Evolutionary conservation across 257 asterid species (phyloP).

Genomic region (Hygrophila difformis): DNA sequence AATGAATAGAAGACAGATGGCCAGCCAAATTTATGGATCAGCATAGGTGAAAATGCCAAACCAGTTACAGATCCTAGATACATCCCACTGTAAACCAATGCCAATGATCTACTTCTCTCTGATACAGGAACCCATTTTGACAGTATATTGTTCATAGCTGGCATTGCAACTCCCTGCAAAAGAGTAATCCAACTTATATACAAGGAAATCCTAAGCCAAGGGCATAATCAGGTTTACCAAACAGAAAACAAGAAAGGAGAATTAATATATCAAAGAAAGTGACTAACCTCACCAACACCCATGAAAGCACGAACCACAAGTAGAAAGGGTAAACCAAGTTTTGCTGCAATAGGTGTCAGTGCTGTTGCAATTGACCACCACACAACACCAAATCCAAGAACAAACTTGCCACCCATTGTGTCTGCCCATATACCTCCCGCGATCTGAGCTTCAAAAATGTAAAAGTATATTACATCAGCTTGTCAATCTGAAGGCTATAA

Average conservation of each 20-base stretch:
- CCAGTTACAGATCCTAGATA: conserved; percentile 93
- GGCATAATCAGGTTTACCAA: too few relatives aligned
- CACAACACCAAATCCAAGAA: conserved; percentile 80
- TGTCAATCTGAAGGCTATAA: background rate
- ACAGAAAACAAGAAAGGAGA: conserved; percentile 3
- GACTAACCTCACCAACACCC: conserved; percentile 90
- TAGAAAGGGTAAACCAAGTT: conserved; percentile 72
- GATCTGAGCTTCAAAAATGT: conserved; percentile 36
- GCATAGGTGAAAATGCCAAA: conserved; percentile 77
- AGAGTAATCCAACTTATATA: conserved; percentile 12
- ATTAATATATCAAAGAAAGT: background rate
- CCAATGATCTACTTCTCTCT: conserved; percentile 91
- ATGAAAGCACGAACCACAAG: conserved; percentile 84
- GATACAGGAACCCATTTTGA: conserved; percentile 93
- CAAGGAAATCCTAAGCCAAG: background rate
- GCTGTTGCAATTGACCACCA: conserved; percentile 92
- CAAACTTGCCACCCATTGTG: conserved; percentile 85
- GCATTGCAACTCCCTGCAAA: conserved; percentile 95
- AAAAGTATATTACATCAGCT: conserved; percentile 15
- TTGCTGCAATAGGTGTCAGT: conserved; percentile 82
- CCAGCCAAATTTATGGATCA: conserved; percentile 87
- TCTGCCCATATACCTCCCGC: conserved; percentile 99
- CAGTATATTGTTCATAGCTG: conserved; percentile 84
- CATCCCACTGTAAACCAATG: conserved; percentile 94
- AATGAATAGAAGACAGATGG: conserved; percentile 84